These are phyloP conservation scores for Pseudozyma flocculosa DNA, from an alignment of 1,284 basidiomycete species.

Conservation along the genomic window DNA sequence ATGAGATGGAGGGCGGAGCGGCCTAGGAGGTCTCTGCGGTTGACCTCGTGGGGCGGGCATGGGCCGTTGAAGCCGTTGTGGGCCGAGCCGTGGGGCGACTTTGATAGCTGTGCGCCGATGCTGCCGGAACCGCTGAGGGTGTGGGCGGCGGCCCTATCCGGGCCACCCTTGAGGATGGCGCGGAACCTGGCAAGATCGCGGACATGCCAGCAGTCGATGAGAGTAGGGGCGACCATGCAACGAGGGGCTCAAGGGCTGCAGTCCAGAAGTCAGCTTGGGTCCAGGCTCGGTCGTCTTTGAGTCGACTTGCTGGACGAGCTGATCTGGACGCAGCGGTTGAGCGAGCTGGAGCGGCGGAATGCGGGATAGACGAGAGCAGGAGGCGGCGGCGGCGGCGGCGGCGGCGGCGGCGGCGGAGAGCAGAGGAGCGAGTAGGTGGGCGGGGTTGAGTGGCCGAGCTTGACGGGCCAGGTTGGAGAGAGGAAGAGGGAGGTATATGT, in stretches of 20 bases:
- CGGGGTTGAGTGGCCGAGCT: too few species aligned
- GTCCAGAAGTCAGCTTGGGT: background rate
- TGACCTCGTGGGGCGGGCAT: conserved; percentile 65
- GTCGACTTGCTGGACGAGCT: too few species aligned
- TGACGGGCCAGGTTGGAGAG: too few species aligned
- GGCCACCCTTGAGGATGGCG: conserved; percentile 43
- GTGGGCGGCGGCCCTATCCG: conserved; percentile 26
- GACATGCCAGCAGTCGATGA: conserved; percentile 53
- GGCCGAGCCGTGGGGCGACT: conserved; percentile 26
- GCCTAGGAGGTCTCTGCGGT: conserved; percentile 71
- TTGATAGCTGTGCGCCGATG: conserved; percentile 13
- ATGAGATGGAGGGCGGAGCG: conserved; percentile 79
- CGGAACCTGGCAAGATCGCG: conserved; percentile 52
- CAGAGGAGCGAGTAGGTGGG: too few species aligned
- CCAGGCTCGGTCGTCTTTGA: too few species aligned
- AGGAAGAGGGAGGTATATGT: too few species aligned
- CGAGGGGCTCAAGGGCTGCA: conserved; percentile 15
- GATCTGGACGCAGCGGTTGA: too few species aligned
- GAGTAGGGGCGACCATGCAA: conserved; percentile 47
- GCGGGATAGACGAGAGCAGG: too few species aligned
- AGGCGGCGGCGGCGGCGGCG: too few species aligned
- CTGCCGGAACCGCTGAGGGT: conserved; percentile 8
- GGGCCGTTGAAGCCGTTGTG: conserved; percentile 30
- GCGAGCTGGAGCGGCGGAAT: too few species aligned
- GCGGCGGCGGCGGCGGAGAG: too few species aligned